A percentile compares a stretch with the other conserved stretches of the same genome.
These are phyloP conservation scores for Pogostemon cablin DNA, from an alignment of 257 asterid genomes.

Conservation along the genomic window DNA sequence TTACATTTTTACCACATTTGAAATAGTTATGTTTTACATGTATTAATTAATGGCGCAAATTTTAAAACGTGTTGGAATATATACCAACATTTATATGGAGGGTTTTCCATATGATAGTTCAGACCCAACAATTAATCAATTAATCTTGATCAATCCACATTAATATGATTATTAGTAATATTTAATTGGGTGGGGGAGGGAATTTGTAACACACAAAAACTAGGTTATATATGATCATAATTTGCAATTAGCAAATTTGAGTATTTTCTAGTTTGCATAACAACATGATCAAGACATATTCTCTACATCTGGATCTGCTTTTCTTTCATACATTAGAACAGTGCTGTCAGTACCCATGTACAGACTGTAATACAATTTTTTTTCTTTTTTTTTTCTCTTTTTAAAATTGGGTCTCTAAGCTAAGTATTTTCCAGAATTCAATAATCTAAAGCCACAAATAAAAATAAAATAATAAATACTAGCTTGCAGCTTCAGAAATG, in stretches of 20 bases:
- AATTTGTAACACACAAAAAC: slow-evolving; percentile 12
- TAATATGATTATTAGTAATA: too few relatives aligned
- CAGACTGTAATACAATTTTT: slow-evolving; percentile 23
- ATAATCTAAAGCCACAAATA: slow-evolving; percentile 31
- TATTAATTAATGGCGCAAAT: too few relatives aligned
- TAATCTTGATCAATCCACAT: too few relatives aligned
- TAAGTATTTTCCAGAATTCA: slow-evolving; percentile 30
- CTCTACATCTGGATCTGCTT: slow-evolving; percentile 42
- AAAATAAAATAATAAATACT: neutral
- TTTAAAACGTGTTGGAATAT: too few relatives aligned
- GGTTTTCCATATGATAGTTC: too few relatives aligned
- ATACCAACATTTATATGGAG: too few relatives aligned
- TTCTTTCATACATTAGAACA: slow-evolving; percentile 34
- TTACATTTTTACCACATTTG: too few relatives aligned
- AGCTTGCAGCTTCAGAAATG: slow-evolving; percentile 76
- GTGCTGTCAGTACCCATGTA: slow-evolving; percentile 38
- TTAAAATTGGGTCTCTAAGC: neutral
- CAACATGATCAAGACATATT: slow-evolving; percentile 28
- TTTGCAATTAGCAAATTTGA: slow-evolving; percentile 18
- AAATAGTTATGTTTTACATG: too few relatives aligned
- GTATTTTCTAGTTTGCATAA: slow-evolving; percentile 25
- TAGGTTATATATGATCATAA: neutral
- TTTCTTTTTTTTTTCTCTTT: neutral
- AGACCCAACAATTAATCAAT: too few relatives aligned
- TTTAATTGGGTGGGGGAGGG: neutral